phyloP scores from a whole-genome alignment of 2,329 filamentous ascomycete genomes.

The Clarireedia homoeocarpa region DNA sequence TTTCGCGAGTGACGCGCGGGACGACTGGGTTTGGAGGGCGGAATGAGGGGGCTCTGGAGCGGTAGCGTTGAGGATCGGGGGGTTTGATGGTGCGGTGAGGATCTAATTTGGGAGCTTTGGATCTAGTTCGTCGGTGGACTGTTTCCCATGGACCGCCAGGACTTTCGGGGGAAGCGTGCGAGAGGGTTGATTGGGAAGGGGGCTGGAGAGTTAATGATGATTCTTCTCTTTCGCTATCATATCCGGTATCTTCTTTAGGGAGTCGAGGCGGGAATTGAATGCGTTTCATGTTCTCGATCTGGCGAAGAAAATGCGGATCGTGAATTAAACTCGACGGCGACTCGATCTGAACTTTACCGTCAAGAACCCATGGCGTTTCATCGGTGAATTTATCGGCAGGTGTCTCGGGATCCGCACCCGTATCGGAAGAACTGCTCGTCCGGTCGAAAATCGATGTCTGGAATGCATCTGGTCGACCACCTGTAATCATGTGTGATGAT shows the following conservation, averaged over 20 bases:
- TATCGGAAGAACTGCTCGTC: slow-evolving; percentile 41
- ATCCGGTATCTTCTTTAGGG: slow-evolving; percentile 21
- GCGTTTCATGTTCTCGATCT: slow-evolving; percentile 8
- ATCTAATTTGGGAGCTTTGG: slow-evolving; percentile 20
- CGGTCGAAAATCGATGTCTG: slow-evolving; percentile 44
- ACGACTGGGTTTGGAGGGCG: slow-evolving; percentile 26
- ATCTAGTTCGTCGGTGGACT: slow-evolving; percentile 12
- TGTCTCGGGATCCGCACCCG: slow-evolving; percentile 33
- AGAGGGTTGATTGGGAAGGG: background rate
- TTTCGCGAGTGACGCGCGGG: slow-evolving; percentile 22
- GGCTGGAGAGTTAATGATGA: slow-evolving; percentile 17
- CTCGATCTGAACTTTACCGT: slow-evolving; percentile 18
- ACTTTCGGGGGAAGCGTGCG: slow-evolving; percentile 7
- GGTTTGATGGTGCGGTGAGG: slow-evolving; percentile 37
- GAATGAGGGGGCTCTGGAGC: slow-evolving; percentile 34
- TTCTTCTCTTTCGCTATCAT: slow-evolving; percentile 25
- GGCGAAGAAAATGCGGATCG: slow-evolving; percentile 14
- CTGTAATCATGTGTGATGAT: slow-evolving; percentile 33
- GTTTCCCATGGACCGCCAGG: slow-evolving; percentile 22
- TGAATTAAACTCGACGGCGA: slow-evolving; percentile 21
- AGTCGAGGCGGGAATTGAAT: slow-evolving; percentile 14
- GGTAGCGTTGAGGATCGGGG: slow-evolving; percentile 37
- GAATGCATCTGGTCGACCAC: slow-evolving; percentile 28
- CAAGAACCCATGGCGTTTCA: slow-evolving; percentile 20
- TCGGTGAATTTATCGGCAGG: slow-evolving; percentile 27